Conservation (phyloP, 176 grass and related monocot genomes). For the Oryza longistaminata region DNA sequence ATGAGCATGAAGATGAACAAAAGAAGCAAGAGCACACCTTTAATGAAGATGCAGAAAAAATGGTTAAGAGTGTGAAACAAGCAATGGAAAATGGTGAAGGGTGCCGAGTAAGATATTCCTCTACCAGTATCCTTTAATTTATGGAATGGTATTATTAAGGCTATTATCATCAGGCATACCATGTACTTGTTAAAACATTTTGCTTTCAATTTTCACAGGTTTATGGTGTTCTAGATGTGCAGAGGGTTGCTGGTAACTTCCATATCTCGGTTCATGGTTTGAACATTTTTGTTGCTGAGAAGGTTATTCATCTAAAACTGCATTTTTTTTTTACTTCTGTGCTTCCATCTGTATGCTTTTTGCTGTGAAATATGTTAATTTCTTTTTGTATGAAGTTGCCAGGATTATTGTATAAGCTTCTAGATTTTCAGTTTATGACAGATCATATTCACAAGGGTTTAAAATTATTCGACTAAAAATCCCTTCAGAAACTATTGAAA, state of each 20-base stretch:
- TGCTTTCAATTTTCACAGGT: constrained; percentile 58
- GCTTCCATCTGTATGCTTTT: constrained; percentile 27
- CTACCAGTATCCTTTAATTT: constrained; percentile 23
- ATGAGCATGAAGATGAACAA: constrained; percentile 69
- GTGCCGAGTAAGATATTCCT: constrained; percentile 65
- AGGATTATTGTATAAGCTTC: constrained; percentile 1
- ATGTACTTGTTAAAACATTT: constrained; percentile 24
- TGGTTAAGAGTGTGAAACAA: constrained; percentile 91
- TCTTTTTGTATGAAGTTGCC: constrained; percentile 11
- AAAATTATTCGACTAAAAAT: neutral
- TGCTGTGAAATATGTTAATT: neutral
- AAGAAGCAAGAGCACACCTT: constrained; percentile 73
- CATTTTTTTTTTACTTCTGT: neutral
- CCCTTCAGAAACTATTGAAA: neutral
- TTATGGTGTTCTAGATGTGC: constrained; percentile 89
- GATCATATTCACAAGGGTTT: constrained; percentile 1
- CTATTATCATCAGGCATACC: constrained; percentile 17
- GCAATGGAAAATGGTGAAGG: constrained; percentile 94
- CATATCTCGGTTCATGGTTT: constrained; percentile 98
- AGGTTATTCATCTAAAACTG: constrained; percentile 66
- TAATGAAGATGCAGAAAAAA: constrained; percentile 83
- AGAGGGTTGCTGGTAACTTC: constrained; percentile 99
- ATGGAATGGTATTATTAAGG: neutral
- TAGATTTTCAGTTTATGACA: neutral
- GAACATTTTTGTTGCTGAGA: constrained; percentile 97